phyloP scores from a whole-genome alignment of 306 rosid genomes.

The Senna siamea region DNA sequence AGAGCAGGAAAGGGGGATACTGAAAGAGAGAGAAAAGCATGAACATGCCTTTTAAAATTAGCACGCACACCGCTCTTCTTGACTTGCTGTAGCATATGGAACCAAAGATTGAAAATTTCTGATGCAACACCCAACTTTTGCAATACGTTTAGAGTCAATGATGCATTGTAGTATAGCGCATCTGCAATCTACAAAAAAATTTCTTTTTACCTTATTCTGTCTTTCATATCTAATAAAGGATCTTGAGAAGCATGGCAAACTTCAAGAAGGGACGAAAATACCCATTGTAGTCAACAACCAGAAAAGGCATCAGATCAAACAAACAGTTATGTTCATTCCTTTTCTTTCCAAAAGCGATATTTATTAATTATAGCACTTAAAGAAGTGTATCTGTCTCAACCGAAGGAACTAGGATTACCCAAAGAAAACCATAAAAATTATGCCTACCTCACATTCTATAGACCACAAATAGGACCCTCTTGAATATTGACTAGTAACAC shows the following conservation, averaged over 20 bases:
- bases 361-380: neutral
- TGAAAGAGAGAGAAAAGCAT: slow-evolving; percentile 12
- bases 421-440: slow-evolving; percentile 24
- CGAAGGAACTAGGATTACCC: neutral
- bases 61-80: slow-evolving; percentile 75
- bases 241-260: slow-evolving; percentile 23
- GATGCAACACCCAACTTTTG: slow-evolving; percentile 82
- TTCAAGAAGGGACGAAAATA: slow-evolving; percentile 15
- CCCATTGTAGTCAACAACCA: neutral
- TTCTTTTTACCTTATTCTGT: neutral
- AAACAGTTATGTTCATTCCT: neutral
- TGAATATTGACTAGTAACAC: too few relatives aligned
- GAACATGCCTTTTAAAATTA: slow-evolving; percentile 75
- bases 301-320: slow-evolving; percentile 20
- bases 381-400: neutral
- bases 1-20: neutral
- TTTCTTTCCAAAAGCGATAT: slow-evolving; percentile 7
- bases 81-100: slow-evolving; percentile 85
- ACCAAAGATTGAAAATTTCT: slow-evolving; percentile 88
- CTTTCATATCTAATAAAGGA: slow-evolving; percentile 21
- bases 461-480: too few relatives aligned
- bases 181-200: slow-evolving; percentile 72
- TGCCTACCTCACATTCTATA: neutral
- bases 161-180: slow-evolving; percentile 87
- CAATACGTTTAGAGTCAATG: slow-evolving; percentile 73